Conservation (phyloP, 352 stramenopile species). For the Peronosclerospora sorghi region DNA sequence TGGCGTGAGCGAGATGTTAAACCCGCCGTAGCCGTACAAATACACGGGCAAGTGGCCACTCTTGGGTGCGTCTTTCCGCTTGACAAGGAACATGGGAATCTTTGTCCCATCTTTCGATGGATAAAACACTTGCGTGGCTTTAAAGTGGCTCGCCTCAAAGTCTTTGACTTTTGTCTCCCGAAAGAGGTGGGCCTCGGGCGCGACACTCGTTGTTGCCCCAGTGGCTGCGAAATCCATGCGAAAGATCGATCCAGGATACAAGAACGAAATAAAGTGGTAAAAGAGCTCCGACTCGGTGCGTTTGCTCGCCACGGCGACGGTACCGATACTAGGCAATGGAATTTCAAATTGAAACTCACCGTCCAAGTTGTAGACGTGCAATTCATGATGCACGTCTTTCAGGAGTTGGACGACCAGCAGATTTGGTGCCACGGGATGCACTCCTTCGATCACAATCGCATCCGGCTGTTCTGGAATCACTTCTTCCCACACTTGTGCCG, state of each 20-base stretch:
- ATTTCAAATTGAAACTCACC: constrained; percentile 72
- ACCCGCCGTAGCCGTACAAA: constrained; percentile 92
- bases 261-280: constrained; percentile 83
- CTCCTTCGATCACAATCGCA: constrained; percentile 61
- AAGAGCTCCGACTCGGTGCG: constrained; percentile 76
- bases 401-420: constrained; percentile 68
- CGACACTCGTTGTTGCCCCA: constrained; percentile 1
- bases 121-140: constrained; percentile 82
- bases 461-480: constrained; percentile 74
- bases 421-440: constrained; percentile 51
- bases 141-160: constrained; percentile 70
- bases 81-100: constrained; percentile 93
- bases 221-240: constrained; percentile 45
- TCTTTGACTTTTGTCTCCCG: constrained; percentile 73
- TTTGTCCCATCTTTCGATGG: constrained; percentile 89
- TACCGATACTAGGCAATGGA: constrained; percentile 50
- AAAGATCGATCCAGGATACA: constrained; percentile 74
- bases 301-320: constrained; percentile 57
- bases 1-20: constrained; percentile 91
- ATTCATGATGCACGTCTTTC: constrained; percentile 70
- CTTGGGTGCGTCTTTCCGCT: constrained; percentile 57
- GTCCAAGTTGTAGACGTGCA: constrained; percentile 71
- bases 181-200: constrained; percentile 39
- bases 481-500: constrained; percentile 47
- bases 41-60: constrained; percentile 86